Evolutionary conservation across 2,329 filamentous ascomycete species (phyloP).

Genomic region (Alternaria rosae): DNA sequence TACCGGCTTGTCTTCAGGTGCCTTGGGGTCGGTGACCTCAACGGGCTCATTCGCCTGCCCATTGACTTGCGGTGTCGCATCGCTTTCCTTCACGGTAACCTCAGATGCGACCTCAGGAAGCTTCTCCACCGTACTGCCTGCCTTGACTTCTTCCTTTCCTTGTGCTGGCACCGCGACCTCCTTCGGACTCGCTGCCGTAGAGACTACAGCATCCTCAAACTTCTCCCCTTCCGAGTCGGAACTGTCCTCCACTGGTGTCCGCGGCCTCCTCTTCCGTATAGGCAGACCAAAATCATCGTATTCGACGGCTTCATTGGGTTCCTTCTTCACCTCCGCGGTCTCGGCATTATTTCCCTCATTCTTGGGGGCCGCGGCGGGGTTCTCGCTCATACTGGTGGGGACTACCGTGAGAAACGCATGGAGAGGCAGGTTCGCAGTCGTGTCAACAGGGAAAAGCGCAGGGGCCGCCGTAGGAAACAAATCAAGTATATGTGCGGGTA

Average conservation of each 20-base stretch:
- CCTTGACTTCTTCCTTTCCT: conserved; percentile 22
- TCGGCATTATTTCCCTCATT: conserved; percentile 29
- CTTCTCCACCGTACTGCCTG: conserved; percentile 9
- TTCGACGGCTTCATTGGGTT: conserved; percentile 49
- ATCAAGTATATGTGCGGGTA: conserved; percentile 6
- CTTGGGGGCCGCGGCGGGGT: conserved; percentile 39
- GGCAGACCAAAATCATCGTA: conserved; percentile 77
- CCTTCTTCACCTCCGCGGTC: conserved; percentile 16
- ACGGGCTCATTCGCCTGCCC: conserved; percentile 19
- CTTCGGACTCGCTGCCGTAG: conserved; percentile 33
- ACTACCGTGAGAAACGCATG: conserved; percentile 25
- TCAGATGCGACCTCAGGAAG: conserved; percentile 9
- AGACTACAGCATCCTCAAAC: conserved; percentile 39
- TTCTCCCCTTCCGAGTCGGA: conserved; percentile 37
- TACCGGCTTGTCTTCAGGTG: conserved; percentile 9
- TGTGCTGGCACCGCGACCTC: conserved; percentile 33
- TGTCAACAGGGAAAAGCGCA: conserved; percentile 1
- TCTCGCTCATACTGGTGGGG: conserved; percentile 36
- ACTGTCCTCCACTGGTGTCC: conserved; percentile 36
- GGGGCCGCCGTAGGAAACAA: not conserved
- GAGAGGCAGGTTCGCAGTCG: conserved; percentile 8
- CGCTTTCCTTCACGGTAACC: conserved; percentile 14
- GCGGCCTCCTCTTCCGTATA: conserved; percentile 58
- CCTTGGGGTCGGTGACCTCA: conserved; percentile 16
- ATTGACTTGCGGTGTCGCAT: conserved; percentile 21